Conservation (phyloP, 2,329 filamentous ascomycete genomes). For the Penicillium sp. region DNA sequence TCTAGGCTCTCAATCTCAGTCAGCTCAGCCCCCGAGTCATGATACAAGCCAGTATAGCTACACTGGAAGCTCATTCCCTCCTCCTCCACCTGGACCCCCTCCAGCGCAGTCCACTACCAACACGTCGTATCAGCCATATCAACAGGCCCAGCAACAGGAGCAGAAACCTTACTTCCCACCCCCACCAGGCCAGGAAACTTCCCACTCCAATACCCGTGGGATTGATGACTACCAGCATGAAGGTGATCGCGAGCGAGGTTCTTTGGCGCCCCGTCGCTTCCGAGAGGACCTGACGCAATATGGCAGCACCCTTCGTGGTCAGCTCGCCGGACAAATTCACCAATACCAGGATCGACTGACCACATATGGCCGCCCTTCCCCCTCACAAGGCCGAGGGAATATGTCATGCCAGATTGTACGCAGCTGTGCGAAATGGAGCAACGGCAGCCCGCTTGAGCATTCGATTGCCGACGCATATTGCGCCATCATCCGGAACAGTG, state of each 20-base stretch:
- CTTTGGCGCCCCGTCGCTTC: conserved; percentile 36
- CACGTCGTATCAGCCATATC: conserved; percentile 1
- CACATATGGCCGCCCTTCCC: conserved; percentile 21
- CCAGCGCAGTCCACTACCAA: conserved; percentile 23
- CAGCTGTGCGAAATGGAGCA: conserved; percentile 95
- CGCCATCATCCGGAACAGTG: conserved; percentile 78
- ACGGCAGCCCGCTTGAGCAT: conserved; percentile 76
- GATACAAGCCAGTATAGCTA: conserved; percentile 25
- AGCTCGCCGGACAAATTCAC: conserved; percentile 44
- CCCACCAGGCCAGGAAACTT: conserved; percentile 35
- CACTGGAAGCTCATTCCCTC: conserved; percentile 38
- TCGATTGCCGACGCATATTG: conserved; percentile 83
- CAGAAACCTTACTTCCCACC: conserved; percentile 44
- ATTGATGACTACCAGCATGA: conserved; percentile 36
- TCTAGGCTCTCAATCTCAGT: not conserved
- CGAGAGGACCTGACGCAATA: conserved; percentile 40
- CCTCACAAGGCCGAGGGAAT: conserved; percentile 29
- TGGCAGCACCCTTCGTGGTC: conserved; percentile 39
- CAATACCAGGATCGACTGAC: conserved; percentile 43
- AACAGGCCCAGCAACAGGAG: conserved; percentile 14
- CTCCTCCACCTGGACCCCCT: conserved; percentile 39
- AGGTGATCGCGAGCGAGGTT: conserved; percentile 35
- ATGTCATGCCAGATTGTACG: conserved; percentile 56
- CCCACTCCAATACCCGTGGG: conserved; percentile 35
- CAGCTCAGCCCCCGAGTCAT: conserved; percentile 12